A percentile compares a stretch with the other conserved stretches of the same genome.
phyloP scores from a whole-genome alignment of 83 land plant species.

The Thuja plicata region DNA sequence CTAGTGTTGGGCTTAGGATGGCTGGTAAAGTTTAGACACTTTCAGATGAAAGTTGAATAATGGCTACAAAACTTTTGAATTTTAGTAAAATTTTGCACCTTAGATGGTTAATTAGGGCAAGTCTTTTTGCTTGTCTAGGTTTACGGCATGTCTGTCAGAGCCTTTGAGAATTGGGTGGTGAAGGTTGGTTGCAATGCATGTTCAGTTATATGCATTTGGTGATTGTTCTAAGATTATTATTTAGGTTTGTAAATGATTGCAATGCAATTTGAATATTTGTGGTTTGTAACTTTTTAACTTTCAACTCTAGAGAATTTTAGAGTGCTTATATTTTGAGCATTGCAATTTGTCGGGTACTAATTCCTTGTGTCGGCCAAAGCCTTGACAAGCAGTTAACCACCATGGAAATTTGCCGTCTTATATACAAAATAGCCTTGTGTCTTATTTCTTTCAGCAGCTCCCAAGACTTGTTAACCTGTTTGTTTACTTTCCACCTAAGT shows the following conservation, averaged over 20 bases:
- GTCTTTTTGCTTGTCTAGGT: too few species aligned
- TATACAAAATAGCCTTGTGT: too few species aligned
- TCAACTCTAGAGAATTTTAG: too few species aligned
- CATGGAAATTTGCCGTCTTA: background rate
- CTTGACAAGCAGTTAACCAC: too few species aligned
- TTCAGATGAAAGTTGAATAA: background rate
- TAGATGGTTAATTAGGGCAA: background rate
- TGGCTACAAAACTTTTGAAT: too few species aligned
- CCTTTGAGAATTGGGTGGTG: too few species aligned
- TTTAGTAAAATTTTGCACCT: too few species aligned
- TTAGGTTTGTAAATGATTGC: background rate
- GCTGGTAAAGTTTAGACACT: background rate
- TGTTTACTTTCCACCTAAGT: background rate
- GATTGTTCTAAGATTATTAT: too few species aligned
- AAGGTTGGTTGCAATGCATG: background rate
- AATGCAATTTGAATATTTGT: background rate
- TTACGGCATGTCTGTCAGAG: too few species aligned
- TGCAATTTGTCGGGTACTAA: background rate
- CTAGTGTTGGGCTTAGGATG: background rate
- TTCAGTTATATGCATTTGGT: too few species aligned
- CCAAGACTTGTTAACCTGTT: background rate
- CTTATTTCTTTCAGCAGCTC: background rate
- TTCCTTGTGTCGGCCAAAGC: background rate
- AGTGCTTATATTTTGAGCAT: background rate
- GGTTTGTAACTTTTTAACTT: too few species aligned